Evolutionary conservation across 2,329 filamentous ascomycete genomes (phyloP).

Genomic region (Alternaria brassicae): DNA sequence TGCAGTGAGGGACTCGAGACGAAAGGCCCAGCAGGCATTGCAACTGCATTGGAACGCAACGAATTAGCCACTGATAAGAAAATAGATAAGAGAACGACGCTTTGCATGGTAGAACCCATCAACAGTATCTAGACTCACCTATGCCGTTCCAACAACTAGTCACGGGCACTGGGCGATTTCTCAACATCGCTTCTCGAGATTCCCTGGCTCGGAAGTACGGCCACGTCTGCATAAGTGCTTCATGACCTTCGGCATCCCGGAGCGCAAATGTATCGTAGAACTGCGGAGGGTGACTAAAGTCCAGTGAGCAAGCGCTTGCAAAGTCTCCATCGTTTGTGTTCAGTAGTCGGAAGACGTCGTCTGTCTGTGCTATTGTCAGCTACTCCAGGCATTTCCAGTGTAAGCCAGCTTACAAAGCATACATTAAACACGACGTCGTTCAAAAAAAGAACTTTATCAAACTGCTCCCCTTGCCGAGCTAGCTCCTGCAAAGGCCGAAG

Average conservation of each 20-base stretch:
- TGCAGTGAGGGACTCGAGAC: conserved; percentile 49
- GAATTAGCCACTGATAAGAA: not conserved
- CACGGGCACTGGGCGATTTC: conserved; percentile 61
- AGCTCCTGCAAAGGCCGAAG: conserved; percentile 65
- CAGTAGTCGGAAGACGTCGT: conserved; percentile 63
- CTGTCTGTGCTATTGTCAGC: conserved; percentile 44
- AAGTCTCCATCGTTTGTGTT: conserved; percentile 57
- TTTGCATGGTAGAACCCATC: not conserved
- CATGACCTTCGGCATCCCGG: conserved; percentile 60
- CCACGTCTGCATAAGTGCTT: conserved; percentile 62
- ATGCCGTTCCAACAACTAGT: conserved; percentile 72
- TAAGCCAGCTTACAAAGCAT: not conserved
- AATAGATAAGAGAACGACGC: not conserved
- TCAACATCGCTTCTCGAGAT: conserved; percentile 57
- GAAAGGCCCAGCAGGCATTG: not conserved
- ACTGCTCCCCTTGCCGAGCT: conserved; percentile 29
- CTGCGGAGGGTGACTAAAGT: conserved; percentile 61
- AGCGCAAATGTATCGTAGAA: conserved; percentile 70
- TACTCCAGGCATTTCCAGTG: conserved; percentile 19
- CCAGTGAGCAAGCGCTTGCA: conserved; percentile 53
- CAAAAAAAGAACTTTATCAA: not conserved
- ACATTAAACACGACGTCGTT: not conserved
- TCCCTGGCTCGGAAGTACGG: conserved; percentile 62
- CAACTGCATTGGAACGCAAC: not conserved
- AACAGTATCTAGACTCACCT: conserved; percentile 25